Conservation (phyloP, 176 grass and related monocot species). For the Themeda triandra region DNA sequence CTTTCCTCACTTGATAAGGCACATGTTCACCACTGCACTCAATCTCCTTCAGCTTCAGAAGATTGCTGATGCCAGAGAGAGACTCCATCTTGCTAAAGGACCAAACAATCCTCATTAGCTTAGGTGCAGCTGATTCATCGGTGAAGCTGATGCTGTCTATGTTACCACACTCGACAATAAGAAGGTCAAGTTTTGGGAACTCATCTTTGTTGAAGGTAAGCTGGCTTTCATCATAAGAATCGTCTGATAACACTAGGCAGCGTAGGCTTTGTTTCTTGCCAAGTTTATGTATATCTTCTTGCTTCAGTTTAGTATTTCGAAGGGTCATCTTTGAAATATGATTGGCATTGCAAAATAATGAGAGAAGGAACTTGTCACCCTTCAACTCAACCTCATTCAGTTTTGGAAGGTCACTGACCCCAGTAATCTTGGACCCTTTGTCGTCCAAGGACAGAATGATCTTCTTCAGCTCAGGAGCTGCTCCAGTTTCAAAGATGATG, state of each 20-base stretch:
- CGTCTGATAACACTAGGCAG: neutral
- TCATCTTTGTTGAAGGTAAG: neutral
- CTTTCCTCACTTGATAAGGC: neutral
- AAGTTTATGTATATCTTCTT: neutral
- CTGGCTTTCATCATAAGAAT: neutral
- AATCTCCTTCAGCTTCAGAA: neutral
- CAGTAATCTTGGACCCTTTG: neutral
- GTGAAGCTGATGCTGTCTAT: neutral
- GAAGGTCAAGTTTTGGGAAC: neutral
- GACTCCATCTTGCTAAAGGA: neutral
- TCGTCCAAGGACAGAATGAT: neutral
- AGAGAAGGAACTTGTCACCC: neutral
- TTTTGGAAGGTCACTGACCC: neutral
- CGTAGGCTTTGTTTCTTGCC: neutral
- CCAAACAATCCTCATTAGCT: neutral
- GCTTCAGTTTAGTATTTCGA: neutral
- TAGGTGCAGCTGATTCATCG: neutral
- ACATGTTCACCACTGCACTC: neutral
- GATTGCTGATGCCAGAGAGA: neutral
- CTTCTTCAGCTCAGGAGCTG: neutral
- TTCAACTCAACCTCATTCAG: neutral
- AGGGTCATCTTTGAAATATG: neutral
- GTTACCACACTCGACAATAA: neutral
- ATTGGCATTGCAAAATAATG: neutral
- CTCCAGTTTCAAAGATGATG: neutral